A percentile compares a stretch with the other conserved stretches of the same genome.
phyloP scores from a whole-genome alignment of 305 asterid species.

The Salvia sclarea region DNA sequence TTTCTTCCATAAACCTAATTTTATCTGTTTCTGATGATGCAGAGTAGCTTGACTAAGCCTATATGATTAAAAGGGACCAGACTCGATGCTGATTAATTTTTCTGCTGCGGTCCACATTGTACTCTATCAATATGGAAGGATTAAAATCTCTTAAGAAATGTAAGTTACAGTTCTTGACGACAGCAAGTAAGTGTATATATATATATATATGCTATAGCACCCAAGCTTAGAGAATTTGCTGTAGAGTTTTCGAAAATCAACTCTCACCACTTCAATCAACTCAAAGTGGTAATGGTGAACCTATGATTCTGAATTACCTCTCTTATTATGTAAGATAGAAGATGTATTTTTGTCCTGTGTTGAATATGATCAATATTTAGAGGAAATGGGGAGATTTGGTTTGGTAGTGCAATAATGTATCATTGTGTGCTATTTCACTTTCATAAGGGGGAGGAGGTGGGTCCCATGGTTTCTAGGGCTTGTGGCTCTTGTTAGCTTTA shows the following conservation, averaged over 20 bases:
- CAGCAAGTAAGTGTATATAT: conserved; percentile 5
- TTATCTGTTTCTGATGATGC: conserved; percentile 20
- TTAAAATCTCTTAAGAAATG: background rate
- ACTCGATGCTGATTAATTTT: background rate
- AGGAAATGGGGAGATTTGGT: conserved; percentile 23
- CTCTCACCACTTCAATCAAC: background rate
- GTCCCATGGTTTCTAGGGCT: background rate
- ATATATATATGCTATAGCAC: background rate
- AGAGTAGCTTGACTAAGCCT: conserved; percentile 22
- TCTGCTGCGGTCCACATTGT: conserved; percentile 1
- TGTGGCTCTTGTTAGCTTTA: conserved; percentile 18
- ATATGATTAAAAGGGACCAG: background rate
- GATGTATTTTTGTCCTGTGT: background rate
- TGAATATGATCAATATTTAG: no score
- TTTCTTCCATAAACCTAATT: conserved; percentile 20
- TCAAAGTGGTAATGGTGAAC: conserved; percentile 5
- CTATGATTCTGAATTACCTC: background rate
- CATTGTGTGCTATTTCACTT: conserved; percentile 13
- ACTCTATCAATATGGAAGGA: conserved; percentile 1
- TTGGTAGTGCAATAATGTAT: background rate
- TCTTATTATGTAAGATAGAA: no score
- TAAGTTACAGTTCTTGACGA: background rate
- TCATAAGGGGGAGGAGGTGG: conserved; percentile 15
- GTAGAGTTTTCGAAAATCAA: background rate
- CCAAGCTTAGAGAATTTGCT: background rate